Conservation (phyloP, 257 asterid genomes). For the Solanum pinnatisectum region DNA sequence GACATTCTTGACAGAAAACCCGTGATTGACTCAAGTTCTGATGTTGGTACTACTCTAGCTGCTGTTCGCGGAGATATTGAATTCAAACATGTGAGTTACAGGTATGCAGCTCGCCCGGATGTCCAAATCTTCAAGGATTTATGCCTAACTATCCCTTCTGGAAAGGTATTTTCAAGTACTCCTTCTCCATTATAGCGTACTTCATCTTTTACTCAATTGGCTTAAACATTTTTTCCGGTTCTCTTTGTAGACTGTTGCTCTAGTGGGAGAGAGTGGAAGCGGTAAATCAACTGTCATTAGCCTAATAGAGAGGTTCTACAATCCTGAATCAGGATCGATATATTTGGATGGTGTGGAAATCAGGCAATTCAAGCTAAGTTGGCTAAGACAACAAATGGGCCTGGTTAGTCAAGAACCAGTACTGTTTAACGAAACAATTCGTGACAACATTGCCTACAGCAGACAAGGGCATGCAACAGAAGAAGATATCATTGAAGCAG, state of each 20-base stretch:
- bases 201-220: background rate
- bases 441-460: constrained; percentile 59
- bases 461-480: constrained; percentile 45
- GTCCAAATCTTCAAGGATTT: constrained; percentile 58
- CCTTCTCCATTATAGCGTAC: background rate
- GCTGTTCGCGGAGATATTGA: constrained; percentile 51
- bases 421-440: constrained; percentile 72
- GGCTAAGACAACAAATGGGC: constrained; percentile 82
- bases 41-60: constrained; percentile 38
- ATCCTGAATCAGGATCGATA: constrained; percentile 48
- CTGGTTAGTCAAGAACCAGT: constrained; percentile 78
- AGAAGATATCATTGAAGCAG: constrained; percentile 54
- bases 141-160: constrained; percentile 53
- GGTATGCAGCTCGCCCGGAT: constrained; percentile 59
- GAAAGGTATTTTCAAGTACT: constrained; percentile 37
- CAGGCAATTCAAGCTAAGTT: constrained; percentile 33
- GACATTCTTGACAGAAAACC: constrained; percentile 56
- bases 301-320: constrained; percentile 61
- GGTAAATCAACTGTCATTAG: constrained; percentile 71
- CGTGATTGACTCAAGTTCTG: constrained; percentile 52
- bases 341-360: constrained; percentile 40
- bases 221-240: background rate
- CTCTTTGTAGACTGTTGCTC: constrained; percentile 51
- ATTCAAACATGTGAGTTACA: constrained; percentile 49
- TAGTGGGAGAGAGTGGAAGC: constrained; percentile 83